Conservation (phyloP, 23 red algal species). For the Gracilaria gracilis region DNA sequence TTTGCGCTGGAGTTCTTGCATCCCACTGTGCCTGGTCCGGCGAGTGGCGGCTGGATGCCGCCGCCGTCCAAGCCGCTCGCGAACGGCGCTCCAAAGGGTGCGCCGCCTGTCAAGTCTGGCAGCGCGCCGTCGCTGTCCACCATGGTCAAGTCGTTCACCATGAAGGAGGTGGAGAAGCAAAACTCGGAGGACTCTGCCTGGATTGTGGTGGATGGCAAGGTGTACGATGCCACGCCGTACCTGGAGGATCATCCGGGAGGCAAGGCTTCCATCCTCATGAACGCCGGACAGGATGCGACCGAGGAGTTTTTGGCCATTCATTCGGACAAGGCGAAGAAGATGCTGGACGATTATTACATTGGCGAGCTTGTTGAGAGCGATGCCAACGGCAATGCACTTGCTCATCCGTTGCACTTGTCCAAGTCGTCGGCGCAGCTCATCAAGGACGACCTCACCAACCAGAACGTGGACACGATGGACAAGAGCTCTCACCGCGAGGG, state of each 20-base stretch:
- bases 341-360: constrained; percentile 92
- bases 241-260: constrained; percentile 98
- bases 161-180: constrained; percentile 82
- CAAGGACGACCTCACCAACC: constrained; percentile 75
- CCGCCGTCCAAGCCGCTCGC: constrained; percentile 49
- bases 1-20: constrained; percentile 91
- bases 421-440: constrained; percentile 82
- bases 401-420: constrained; percentile 51
- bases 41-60: constrained; percentile 90
- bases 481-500: constrained; percentile 17
- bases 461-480: constrained; percentile 19
- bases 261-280: constrained; percentile 90
- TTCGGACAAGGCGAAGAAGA: constrained; percentile 77
- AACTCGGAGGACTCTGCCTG: constrained; percentile 82
- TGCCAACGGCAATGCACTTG: background rate
- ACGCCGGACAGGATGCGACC: constrained; percentile 83
- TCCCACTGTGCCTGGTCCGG: constrained; percentile 88
- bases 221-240: constrained; percentile 95
- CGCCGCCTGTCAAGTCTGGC: constrained; percentile 29
- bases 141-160: constrained; percentile 79
- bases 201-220: constrained; percentile 92
- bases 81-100: constrained; percentile 23
- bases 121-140: constrained; percentile 60
- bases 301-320: constrained; percentile 97
- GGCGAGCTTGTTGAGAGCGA: constrained; percentile 72